Conservation (phyloP, 116 monocot species). For the Cymodocea nodosa region DNA sequence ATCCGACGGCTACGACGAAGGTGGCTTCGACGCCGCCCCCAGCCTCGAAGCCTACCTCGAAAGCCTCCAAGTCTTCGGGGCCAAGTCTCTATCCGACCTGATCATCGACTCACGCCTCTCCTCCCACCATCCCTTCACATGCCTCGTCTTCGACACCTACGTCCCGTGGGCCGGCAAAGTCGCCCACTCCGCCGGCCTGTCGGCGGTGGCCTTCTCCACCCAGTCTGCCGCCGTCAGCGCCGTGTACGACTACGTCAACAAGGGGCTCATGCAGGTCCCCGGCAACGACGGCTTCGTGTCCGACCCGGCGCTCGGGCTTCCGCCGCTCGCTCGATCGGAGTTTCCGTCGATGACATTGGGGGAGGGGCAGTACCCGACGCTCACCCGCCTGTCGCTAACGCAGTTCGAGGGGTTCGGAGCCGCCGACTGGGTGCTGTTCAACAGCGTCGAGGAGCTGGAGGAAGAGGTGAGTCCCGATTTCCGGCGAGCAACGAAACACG, state of each 20-base stretch:
- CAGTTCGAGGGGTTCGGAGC: conserved; percentile 23
- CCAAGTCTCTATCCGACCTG: conserved; percentile 9
- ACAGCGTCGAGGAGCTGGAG: conserved; percentile 51
- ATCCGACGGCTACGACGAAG: conserved; percentile 12
- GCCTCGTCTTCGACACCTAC: conserved; percentile 35
- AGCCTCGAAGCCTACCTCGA: conserved; percentile 7
- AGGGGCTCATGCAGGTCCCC: conserved; percentile 19
- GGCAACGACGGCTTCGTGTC: not conserved
- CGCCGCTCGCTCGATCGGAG: conserved; percentile 20
- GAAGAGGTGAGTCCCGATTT: conserved; percentile 11
- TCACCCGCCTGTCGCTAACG: conserved; percentile 9
- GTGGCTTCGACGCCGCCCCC: not conserved
- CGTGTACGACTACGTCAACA: conserved; percentile 19
- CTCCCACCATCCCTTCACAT: conserved; percentile 16
- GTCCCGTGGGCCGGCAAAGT: conserved; percentile 32
- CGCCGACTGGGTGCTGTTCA: conserved; percentile 41
- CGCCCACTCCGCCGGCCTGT: conserved; percentile 14
- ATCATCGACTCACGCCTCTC: not conserved
- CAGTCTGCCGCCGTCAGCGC: conserved; percentile 36
- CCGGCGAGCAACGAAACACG: not conserved
- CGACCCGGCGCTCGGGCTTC: conserved; percentile 6
- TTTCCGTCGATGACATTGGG: conserved; percentile 31
- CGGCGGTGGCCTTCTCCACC: conserved; percentile 32
- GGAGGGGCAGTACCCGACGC: conserved; percentile 13
- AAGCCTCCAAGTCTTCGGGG: not conserved